Conservation (phyloP, 2,329 filamentous ascomycete genomes). For the Arthrobotrys megalospora region DNA sequence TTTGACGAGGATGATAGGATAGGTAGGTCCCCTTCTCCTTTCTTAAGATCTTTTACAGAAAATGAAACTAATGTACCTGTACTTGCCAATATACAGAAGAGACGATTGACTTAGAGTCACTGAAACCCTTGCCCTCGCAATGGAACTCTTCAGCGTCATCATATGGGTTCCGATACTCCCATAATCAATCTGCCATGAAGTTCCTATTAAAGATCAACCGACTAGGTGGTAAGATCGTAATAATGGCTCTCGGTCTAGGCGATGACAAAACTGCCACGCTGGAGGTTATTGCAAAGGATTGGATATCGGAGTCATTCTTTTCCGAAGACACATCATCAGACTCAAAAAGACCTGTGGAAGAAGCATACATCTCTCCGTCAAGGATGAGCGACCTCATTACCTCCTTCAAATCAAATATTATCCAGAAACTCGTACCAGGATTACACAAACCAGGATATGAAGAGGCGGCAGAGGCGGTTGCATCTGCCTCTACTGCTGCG, state of each 20-base stretch:
- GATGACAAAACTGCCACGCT: slow-evolving; percentile 86
- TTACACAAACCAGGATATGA: slow-evolving; percentile 85
- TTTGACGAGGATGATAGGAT: slow-evolving; percentile 86
- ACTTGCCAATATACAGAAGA: slow-evolving; percentile 55
- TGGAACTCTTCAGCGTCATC: slow-evolving; percentile 84
- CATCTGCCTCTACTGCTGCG: slow-evolving; percentile 27
- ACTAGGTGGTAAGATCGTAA: slow-evolving; percentile 85
- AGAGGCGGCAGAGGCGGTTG: slow-evolving; percentile 68
- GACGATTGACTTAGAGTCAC: slow-evolving; percentile 59
- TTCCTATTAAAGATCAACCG: slow-evolving; percentile 87
- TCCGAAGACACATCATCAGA: slow-evolving; percentile 68
- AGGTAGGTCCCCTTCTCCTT: slow-evolving; percentile 69
- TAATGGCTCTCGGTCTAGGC: slow-evolving; percentile 83
- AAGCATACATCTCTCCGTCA: slow-evolving; percentile 81
- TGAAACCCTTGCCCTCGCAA: slow-evolving; percentile 75
- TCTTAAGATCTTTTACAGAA: not conserved
- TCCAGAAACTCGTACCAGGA: slow-evolving; percentile 85
- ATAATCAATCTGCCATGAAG: slow-evolving; percentile 86
- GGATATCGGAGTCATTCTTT: slow-evolving; percentile 76
- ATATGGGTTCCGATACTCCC: slow-evolving; percentile 87
- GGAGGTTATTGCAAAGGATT: slow-evolving; percentile 82
- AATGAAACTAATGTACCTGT: not conserved
- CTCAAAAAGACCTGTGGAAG: slow-evolving; percentile 67
- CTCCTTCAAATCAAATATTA: slow-evolving; percentile 82
- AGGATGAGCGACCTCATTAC: slow-evolving; percentile 79